These are phyloP conservation scores for Ophiocordyceps camponoti-leonardi DNA, from an alignment of 2,329 filamentous ascomycete species.

Conservation along the genomic window DNA sequence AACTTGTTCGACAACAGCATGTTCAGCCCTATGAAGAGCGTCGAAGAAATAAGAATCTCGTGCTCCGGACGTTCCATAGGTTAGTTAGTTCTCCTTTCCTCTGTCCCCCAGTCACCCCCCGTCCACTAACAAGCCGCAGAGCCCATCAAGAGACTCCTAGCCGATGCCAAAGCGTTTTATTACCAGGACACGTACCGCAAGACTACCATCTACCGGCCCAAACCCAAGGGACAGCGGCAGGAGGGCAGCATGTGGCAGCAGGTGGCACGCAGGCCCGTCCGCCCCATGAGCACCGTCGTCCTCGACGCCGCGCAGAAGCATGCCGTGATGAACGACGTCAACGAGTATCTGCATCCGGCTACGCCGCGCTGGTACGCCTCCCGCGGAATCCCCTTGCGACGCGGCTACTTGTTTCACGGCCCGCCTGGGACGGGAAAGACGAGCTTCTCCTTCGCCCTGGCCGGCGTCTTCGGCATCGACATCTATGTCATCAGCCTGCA, in stretches of 20 bases:
- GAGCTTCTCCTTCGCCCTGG: slow-evolving; percentile 46
- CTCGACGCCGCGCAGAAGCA: slow-evolving; percentile 51
- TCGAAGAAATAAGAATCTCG: slow-evolving; percentile 34
- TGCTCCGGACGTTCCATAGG: slow-evolving; percentile 31
- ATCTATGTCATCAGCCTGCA: slow-evolving; percentile 44
- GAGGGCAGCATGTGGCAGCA: slow-evolving; percentile 33
- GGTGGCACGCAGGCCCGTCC: slow-evolving; percentile 44
- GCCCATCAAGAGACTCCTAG: slow-evolving; percentile 38
- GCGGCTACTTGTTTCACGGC: slow-evolving; percentile 65
- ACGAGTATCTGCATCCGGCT: slow-evolving; percentile 57
- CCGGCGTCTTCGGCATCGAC: slow-evolving; percentile 47
- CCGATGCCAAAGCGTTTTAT: slow-evolving; percentile 33
- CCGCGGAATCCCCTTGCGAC: slow-evolving; percentile 56
- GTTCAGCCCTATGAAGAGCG: slow-evolving; percentile 27
- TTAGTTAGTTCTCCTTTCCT: slow-evolving; percentile 1
- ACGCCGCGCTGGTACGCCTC: slow-evolving; percentile 59
- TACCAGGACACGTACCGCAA: slow-evolving; percentile 35
- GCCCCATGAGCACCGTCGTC: slow-evolving; percentile 61
- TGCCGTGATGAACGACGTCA: slow-evolving; percentile 51
- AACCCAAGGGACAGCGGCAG: slow-evolving; percentile 25
- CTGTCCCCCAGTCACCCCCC: background rate
- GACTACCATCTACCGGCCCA: slow-evolving; percentile 39
- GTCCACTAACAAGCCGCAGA: slow-evolving; percentile 8
- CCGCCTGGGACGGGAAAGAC: slow-evolving; percentile 63
- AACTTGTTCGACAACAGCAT: slow-evolving; percentile 15